Conservation (phyloP, 2,329 filamentous ascomycete species). For the Alternaria arbusti region DNA sequence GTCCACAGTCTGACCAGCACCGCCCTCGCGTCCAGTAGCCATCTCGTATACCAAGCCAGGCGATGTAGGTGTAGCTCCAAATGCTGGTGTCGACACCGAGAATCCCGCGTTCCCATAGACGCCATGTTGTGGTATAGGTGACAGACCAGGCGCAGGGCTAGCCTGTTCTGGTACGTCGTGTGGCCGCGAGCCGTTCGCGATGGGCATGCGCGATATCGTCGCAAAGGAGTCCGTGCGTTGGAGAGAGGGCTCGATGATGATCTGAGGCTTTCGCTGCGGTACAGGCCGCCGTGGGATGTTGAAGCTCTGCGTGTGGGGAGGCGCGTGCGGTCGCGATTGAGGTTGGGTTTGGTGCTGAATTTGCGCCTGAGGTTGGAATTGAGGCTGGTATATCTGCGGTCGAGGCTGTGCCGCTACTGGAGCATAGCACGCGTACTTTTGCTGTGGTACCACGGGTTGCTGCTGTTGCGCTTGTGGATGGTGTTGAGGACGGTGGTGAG, state of each 20-base stretch:
- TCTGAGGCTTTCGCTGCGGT: conserved; percentile 29
- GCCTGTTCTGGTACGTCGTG: conserved; percentile 15
- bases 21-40: conserved; percentile 7
- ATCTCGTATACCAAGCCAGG: conserved; percentile 23
- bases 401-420: conserved; percentile 10
- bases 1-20: conserved; percentile 24
- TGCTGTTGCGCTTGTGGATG: conserved; percentile 5
- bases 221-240: conserved; percentile 43
- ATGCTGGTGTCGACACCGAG: conserved; percentile 36
- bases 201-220: conserved; percentile 43
- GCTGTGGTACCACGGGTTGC: conserved; percentile 19
- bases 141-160: conserved; percentile 10
- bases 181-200: conserved; percentile 40
- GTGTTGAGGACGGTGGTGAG: conserved; percentile 20
- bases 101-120: conserved; percentile 36
- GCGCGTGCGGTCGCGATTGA: conserved; percentile 22
- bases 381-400: conserved; percentile 5
- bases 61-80: conserved; percentile 30
- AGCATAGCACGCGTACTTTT: conserved; percentile 37
- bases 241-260: conserved; percentile 38
- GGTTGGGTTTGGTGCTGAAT: conserved; percentile 15
- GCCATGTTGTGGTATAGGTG: conserved; percentile 20
- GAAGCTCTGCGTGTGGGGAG: conserved; percentile 31
- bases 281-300: conserved; percentile 38
- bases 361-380: conserved; percentile 14